Evolutionary conservation across 345 rosid species (phyloP), one percentile per base, ranked within the genome.

Genomic region (Combretum micranthum): DNA sequence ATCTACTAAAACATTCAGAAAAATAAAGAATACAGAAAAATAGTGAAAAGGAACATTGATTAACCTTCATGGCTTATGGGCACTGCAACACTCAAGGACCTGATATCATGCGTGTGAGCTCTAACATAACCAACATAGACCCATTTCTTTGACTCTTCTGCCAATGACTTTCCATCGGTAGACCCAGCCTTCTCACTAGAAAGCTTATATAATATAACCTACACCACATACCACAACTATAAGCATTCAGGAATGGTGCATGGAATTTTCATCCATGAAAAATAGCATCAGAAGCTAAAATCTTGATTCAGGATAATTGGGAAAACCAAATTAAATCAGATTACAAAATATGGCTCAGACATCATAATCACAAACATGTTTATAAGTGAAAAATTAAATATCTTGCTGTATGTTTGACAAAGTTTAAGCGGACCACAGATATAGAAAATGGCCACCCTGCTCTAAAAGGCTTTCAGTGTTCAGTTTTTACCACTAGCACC

Each of bases 71-170:
- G 74, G 69, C 82, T 68, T 42, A 88, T 85, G 48, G 98, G 98
- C 49, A 86, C 79, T 9, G 95, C 95, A 63, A 92, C 77, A 9
- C 95, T 83, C 80, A 92, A 77, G 44, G 98, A 89, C 73, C 88
- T 77, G 62, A 92, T 76, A 74, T 92, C 98, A 72, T 92, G 95
- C 0, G 97, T 88, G 75, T 92, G 98, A 69, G 91, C 84, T 75
- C 86, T 83, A 16, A 81, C 87, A 66, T 79, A 72, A 70, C 89
- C 82, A 64, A 92, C 79, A 76, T 75, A 88, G 50, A 83, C 77
- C 98, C 97, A 92, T 70, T 83, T 84, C 79, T 78, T 87, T 73
- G 79, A 55, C 59, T 62, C 58, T 58, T 69, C 68, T 46, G 69
- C 62, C 52, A 80, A 65, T 60, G 72, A 69, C 37, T 48, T 57